Percentiles rank a stretch among this genome's conserved stretches.
Conservation (phyloP, 73 alveolate species). For the Paraurostyla sp. region DNA sequence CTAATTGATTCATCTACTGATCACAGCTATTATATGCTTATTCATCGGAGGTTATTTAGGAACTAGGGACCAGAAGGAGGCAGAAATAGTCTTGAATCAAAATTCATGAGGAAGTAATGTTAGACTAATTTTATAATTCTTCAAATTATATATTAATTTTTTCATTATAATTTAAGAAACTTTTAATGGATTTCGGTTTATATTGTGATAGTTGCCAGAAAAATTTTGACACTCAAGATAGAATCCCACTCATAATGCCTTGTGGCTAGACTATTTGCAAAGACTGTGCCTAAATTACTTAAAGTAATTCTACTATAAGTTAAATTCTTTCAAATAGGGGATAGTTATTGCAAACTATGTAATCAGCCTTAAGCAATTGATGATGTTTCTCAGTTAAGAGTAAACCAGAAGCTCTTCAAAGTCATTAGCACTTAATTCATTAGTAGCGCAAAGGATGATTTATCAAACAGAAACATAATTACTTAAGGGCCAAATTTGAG, state of each 20-base stretch:
- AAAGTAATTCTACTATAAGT: background rate
- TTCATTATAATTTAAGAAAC: background rate
- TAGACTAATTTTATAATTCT: background rate
- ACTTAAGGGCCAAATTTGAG: too few relatives aligned
- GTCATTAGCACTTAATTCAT: too few relatives aligned
- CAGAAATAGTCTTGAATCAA: too few relatives aligned
- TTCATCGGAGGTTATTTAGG: slow-evolving; percentile 58
- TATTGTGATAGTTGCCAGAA: slow-evolving; percentile 22
- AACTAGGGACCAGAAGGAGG: background rate
- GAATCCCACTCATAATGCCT: slow-evolving; percentile 3
- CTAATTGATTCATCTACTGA: slow-evolving; percentile 34
- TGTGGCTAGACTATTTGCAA: slow-evolving; percentile 35
- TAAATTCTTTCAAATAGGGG: background rate
- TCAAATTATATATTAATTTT: background rate
- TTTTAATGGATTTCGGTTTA: slow-evolving; percentile 31
- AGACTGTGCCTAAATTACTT: background rate
- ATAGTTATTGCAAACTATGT: background rate
- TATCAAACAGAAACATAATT: too few relatives aligned
- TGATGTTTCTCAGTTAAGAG: background rate
- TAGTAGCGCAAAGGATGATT: too few relatives aligned
- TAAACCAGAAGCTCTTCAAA: background rate
- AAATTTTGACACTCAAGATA: slow-evolving; percentile 16
- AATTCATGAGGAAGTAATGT: too few relatives aligned
- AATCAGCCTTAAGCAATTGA: background rate
- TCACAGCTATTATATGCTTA: slow-evolving; percentile 55